A percentile compares a stretch with the other conserved stretches of the same genome.
Conservation (phyloP, 306 rosid species). For the Vachellia pachyceras region DNA sequence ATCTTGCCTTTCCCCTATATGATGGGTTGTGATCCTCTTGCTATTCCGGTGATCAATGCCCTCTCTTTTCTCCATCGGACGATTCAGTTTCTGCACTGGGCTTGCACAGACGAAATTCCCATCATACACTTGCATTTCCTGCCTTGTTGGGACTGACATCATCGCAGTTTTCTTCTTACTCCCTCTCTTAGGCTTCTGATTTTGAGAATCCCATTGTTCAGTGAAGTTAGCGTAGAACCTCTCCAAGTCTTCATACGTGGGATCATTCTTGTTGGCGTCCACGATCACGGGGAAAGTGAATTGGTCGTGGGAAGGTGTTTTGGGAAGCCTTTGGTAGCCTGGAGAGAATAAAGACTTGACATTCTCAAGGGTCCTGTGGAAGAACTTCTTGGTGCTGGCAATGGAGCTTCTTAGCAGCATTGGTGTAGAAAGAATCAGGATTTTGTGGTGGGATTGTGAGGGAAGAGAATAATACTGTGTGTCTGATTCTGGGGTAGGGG, state of each 20-base stretch:
- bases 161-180: constrained; percentile 36
- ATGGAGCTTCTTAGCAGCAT: constrained; percentile 78
- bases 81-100: constrained; percentile 37
- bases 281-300: constrained; percentile 39
- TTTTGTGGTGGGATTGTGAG: constrained; percentile 35
- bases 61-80: constrained; percentile 40
- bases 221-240: constrained; percentile 50
- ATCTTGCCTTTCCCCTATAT: constrained; percentile 43
- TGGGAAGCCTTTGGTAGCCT: constrained; percentile 71
- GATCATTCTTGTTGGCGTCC: constrained; percentile 32
- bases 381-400: constrained; percentile 77
- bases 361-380: constrained; percentile 66
- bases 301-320: constrained; percentile 50
- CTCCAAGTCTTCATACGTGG: constrained; percentile 50
- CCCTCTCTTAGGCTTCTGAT: constrained; percentile 33
- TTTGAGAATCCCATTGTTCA: constrained; percentile 52
- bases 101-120: constrained; percentile 37
- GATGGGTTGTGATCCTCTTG: constrained; percentile 27
- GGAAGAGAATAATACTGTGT: constrained; percentile 7
- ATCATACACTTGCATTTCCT: constrained; percentile 42
- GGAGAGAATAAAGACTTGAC: constrained; percentile 73
- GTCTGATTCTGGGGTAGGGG: constrained; percentile 26
- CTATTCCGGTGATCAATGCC: constrained; percentile 26
- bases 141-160: constrained; percentile 35
- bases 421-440: constrained; percentile 1